phyloP scores from a whole-genome alignment of 768 basidiomycete species.

The Serendipita sp. region DNA sequence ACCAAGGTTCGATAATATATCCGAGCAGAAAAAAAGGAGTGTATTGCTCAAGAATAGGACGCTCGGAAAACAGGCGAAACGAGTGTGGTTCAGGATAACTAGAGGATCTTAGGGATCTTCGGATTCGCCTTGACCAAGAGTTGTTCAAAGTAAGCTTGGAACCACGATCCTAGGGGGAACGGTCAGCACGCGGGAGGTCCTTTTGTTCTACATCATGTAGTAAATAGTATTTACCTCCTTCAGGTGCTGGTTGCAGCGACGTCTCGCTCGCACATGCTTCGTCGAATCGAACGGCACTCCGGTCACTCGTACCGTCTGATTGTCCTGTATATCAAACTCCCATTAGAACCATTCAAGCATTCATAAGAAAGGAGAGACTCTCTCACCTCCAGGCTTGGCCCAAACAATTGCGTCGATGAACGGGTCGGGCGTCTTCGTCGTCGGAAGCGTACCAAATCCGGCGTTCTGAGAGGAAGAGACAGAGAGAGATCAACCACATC shows the following conservation, averaged over 20 bases:
- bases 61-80: too few species aligned
- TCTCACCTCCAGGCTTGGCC: slow-evolving; percentile 10
- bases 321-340: too few species aligned
- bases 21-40: too few species aligned
- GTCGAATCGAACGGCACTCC: neutral
- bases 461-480: slow-evolving; percentile 16
- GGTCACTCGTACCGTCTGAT: slow-evolving; percentile 4
- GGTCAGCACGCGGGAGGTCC: too few species aligned
- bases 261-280: neutral
- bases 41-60: too few species aligned
- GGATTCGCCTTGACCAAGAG: slow-evolving; percentile 40
- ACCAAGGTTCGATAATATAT: too few species aligned
- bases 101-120: too few species aligned
- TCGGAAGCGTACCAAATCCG: slow-evolving; percentile 15
- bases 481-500: neutral
- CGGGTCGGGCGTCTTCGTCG: slow-evolving; percentile 9
- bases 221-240: neutral
- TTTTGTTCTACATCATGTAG: too few species aligned
- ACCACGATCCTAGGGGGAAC: slow-evolving; percentile 53
- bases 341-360: too few species aligned
- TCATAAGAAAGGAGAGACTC: too few species aligned
- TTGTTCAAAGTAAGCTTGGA: slow-evolving; percentile 47
- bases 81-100: too few species aligned
- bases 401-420: slow-evolving; percentile 13
- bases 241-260: neutral